Evolutionary conservation across 345 rosid genomes (phyloP), one percentile per base, ranked within the genome.

Genomic region (Adansonia digitata): DNA sequence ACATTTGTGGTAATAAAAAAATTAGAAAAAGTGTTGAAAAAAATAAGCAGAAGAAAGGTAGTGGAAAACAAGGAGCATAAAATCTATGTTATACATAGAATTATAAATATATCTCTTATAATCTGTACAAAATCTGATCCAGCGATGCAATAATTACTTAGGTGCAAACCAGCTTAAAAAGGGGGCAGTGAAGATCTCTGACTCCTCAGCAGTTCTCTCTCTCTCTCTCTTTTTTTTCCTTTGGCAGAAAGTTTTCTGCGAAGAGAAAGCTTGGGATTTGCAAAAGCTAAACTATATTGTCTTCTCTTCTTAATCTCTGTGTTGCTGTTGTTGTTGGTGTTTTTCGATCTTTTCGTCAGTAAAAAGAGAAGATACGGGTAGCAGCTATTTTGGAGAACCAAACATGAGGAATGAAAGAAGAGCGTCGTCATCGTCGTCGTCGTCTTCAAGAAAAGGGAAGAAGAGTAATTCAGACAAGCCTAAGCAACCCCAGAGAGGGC

Each of bases 401-500:
- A 94, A 88, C 75, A 69, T 90, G 86, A 85, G 83, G 68, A 81
- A 76, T 62, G 88, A 85, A 35, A 75, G 84, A 69, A 79, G 85
- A 61, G 84, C 86, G 51, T 80, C 85, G 35, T 82, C 85, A 0
- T 77, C 84, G 5, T 42, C 46, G 11, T 42, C 46, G 12, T 42
- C 46, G 14, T 89, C 91, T 13, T 84, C 93, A 34, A 91, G 89
- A 74, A 93, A 84, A 84, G 88, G 91, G 69, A 93, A 89, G 90
- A 95, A 88, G 82, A 79, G 78, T 74, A 76, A 74, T 68, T 80
- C 94, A 78, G 91, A 90, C n/a, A 86, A 90, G 88, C 97, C 91
- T 49, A 95, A 89, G 80, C 97, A 90, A 59, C 99, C 98, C 0
- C 98, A 95, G 69, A 89, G 99, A 85, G 99, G 99, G 17, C 97